Percentiles rank a stretch among this genome's conserved stretches.
These are phyloP conservation scores for Suillus brevipes DNA, from an alignment of 768 basidiomycete species.

Conservation along the genomic window DNA sequence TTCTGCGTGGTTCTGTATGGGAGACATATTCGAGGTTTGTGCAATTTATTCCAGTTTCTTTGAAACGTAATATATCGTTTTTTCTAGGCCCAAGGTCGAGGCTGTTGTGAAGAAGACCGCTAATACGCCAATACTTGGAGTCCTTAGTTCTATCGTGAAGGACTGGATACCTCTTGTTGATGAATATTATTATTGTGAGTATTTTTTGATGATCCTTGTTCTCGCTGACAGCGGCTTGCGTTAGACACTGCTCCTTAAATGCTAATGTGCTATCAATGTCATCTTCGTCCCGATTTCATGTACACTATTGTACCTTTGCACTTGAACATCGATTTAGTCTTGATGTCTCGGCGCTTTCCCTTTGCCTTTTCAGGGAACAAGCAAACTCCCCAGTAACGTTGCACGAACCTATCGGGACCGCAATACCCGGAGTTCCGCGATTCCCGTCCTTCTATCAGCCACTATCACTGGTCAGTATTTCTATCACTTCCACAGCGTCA, in stretches of 20 bases:
- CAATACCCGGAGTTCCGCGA: not conserved
- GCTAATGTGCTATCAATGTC: constrained; percentile 1
- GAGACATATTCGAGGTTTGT: constrained; percentile 44
- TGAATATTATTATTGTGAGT: constrained; percentile 88
- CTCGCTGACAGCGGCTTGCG: constrained; percentile 10
- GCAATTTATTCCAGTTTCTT: constrained; percentile 7
- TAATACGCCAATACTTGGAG: constrained; percentile 61
- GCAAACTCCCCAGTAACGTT: not conserved
- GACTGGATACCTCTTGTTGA: constrained; percentile 90
- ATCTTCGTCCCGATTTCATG: not conserved
- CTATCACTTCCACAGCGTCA: not conserved
- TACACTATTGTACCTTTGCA: not conserved
- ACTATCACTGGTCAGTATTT: not conserved
- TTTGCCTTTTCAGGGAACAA: not conserved
- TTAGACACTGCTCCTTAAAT: constrained; percentile 47
- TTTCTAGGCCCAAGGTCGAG: constrained; percentile 74
- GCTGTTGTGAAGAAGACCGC: constrained; percentile 56
- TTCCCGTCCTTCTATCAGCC: not conserved
- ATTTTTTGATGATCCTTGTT: not conserved
- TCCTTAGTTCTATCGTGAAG: constrained; percentile 67
- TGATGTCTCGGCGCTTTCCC: not conserved
- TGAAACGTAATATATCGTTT: not conserved
- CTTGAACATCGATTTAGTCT: not conserved
- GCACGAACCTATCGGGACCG: not conserved
- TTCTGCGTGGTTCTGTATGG: constrained; percentile 88